These are phyloP conservation scores for Chlorophyllum brunneum DNA, from an alignment of 768 basidiomycete genomes.

Conservation along the genomic window DNA sequence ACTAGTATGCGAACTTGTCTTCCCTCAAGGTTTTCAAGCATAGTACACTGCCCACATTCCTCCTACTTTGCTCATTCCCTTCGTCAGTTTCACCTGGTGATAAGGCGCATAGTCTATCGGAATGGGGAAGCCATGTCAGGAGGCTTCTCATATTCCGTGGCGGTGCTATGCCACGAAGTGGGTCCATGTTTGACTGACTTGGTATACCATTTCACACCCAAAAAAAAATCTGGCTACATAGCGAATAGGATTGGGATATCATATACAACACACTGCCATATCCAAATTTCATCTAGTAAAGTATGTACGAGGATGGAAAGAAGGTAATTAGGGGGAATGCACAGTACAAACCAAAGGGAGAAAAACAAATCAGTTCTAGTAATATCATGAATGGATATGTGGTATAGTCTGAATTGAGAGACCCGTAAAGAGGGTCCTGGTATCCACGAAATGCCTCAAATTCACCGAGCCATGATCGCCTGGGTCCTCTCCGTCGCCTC, in stretches of 20 bases:
- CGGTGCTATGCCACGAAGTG: constrained; percentile 10
- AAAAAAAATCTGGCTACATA: neutral
- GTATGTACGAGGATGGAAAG: constrained; percentile 4
- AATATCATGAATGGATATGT: neutral
- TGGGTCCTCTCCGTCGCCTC: constrained; percentile 76
- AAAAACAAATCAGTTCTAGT: neutral
- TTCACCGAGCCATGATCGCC: constrained; percentile 76
- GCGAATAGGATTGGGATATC: neutral
- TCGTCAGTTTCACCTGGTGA: constrained; percentile 16
- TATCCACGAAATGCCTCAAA: neutral
- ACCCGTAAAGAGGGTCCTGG: neutral
- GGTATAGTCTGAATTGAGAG: neutral
- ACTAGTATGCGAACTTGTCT: neutral
- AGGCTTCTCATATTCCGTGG: neutral
- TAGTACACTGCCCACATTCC: neutral
- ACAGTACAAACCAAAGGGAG: neutral
- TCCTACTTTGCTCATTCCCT: neutral
- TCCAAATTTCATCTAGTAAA: constrained; percentile 5
- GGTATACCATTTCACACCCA: neutral
- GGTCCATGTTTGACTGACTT: neutral
- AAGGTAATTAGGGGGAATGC: neutral
- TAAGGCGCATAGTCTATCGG: constrained; percentile 14
- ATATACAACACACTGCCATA: constrained; percentile 4
- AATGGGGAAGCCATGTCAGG: constrained; percentile 14
- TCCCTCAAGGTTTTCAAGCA: neutral